Base-by-base conservation (phyloP, 148 eudicot species). In the Spergularia marina region DNA sequence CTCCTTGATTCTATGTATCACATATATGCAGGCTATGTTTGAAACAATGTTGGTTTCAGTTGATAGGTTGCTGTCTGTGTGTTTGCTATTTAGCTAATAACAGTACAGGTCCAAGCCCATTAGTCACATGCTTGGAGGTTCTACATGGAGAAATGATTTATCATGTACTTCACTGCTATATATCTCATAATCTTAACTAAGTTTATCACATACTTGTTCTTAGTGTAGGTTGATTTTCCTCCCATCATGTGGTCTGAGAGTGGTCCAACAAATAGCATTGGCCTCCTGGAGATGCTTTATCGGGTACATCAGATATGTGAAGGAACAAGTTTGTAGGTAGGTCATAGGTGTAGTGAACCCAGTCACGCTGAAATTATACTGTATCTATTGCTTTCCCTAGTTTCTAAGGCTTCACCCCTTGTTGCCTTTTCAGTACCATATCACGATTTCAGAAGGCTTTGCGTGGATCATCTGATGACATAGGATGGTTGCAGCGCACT, bases 401-500 rank as follows among this genome's bases (percentile, higher is more conserved):
- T 56, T 67, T 64, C 68, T 55, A 18, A 70, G 34, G 53, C 5
- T 61, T 63, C 4, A 11, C 57, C 21, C 6, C 25, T 80, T 68
- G 44, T 65, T 74, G 6, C 56, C 41, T 70, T 70, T 74, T 72
- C 85, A 91, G 98, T 41, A 30, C 82, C 66, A 70, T 89, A 73
- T 85, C 86, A 70, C 89, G 89, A 71, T 82, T 89, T 61, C 66
- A 72, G 60, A 94, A 69, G 79, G 78, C 91, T 74, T 78, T 94
- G 77, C 80, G 71, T 54, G 98, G 98, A 60, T 94, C 98, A 78
- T 87, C 91, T 18, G 88, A 84, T 75, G 98, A 94, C 82, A 91
- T 94, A 81, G 98, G 98, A 65, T 94, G 98, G 98, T 57, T 94
- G 78, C 97, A 90, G 64, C 73, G 72, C 4, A 80, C 84, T 78